Evolutionary conservation across 163 green algal species (phyloP), one percentile per base, ranked within the genome.

Genomic region (Chlamydomonas reinhardtii): DNA sequence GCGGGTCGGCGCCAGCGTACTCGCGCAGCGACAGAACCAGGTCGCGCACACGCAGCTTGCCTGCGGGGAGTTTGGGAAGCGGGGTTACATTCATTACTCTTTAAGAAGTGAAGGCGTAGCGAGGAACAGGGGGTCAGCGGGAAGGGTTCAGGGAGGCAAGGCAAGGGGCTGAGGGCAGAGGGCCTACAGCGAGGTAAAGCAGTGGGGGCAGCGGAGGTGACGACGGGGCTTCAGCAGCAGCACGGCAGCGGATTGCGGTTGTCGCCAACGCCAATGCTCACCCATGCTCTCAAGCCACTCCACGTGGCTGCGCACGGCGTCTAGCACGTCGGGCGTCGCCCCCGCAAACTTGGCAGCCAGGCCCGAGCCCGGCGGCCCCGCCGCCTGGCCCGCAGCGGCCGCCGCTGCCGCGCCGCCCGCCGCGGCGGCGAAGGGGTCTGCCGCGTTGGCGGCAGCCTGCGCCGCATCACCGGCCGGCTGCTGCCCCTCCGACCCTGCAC

Each of bases 1-100:
- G 34, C 14, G 93, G 64, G 75, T 99, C 96, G 11, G 90, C 89
- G 62, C 89, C 80, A 27, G 89, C 86, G 79, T 93, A 95, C 91
- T 99, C 97, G 35, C 95, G 91, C 59, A 99, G 90, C 16, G 95
- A 90, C 0, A 73, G 69, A 31, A 98, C 90, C 80, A 99, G 92
- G 69, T 98, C 89, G 29, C 69, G 80, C 32, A 98, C 95, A 32
- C 89, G 87, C 71, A 96, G 85, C 59, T 90, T 59, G n/a, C 87
- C 92, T 94, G 86, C 73, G 78, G 27, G n/a, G n/a, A n/a, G n/a
- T n/a, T n/a, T n/a, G n/a, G n/a, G n/a, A n/a, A n/a, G n/a, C n/a
- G n/a, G n/a, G n/a, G n/a, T n/a, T n/a, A n/a, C n/a, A n/a, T n/a
- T n/a, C n/a, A n/a, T n/a, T n/a, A n/a, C n/a, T n/a, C n/a, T n/a